phyloP scores from a whole-genome alignment of 129 eudicot species.

The Lonicera japonica region DNA sequence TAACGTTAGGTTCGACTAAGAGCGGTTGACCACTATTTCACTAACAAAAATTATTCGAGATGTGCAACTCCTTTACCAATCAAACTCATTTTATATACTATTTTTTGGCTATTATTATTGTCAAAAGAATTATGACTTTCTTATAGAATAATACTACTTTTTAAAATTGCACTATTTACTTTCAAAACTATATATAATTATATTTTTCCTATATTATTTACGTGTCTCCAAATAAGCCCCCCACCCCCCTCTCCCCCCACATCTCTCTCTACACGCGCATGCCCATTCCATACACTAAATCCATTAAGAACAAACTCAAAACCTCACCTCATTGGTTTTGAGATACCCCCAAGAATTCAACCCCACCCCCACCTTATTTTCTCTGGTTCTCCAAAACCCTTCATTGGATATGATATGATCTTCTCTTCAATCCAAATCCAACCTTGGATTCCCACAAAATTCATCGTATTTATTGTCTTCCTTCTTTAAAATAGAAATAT shows the following conservation, averaged over 20 bases:
- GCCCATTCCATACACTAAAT: slow-evolving; percentile 5
- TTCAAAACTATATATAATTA: no score
- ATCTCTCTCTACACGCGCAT: slow-evolving; percentile 28
- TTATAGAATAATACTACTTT: no score
- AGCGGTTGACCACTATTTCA: no score
- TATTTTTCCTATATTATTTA: no score
- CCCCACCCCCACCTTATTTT: slow-evolving; percentile 10
- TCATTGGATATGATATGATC: slow-evolving; percentile 23
- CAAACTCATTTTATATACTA: no score
- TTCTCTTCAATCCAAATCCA: slow-evolving; percentile 19
- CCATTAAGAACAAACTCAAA: slow-evolving; percentile 22
- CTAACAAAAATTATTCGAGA: no score
- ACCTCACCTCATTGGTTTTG: slow-evolving; percentile 4
- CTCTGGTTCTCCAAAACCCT: slow-evolving; percentile 32
- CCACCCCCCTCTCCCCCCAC: not conserved
- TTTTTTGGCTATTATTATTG: no score
- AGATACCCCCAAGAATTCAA: not conserved
- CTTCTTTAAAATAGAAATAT: not conserved
- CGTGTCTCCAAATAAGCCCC: no score
- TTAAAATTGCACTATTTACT: no score
- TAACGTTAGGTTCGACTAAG: no score
- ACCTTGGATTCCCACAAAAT: slow-evolving; percentile 15
- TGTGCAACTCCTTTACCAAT: no score
- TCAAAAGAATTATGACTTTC: no score
- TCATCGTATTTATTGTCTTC: slow-evolving; percentile 18